Base-by-base conservation (phyloP, 2,329 filamentous ascomycete genomes). In the Aspergillus quadrilineatus region DNA sequence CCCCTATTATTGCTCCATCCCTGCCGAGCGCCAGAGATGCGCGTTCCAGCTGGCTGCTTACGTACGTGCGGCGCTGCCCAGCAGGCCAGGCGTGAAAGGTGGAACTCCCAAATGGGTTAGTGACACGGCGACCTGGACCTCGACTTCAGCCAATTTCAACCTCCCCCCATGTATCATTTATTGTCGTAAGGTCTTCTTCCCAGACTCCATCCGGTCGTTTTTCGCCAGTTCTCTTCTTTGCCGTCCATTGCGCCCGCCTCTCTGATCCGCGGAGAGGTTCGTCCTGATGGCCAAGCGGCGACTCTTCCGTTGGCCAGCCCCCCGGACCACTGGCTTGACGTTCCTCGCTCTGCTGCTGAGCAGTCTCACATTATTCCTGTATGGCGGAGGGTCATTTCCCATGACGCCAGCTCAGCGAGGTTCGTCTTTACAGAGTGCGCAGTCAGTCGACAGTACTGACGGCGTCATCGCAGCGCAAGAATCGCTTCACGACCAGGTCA, bases 231-330 rank as follows among this genome's bases (percentile, higher is more conserved):
- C 42, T 36, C 45, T 49, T 14, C 22, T 37, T 36, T 8, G 15
- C 34, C 39, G 29, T 39, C 50, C 34, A 44, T 52, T 41, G 28
- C 48, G 28, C 22, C 42, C 17, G 48, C 43, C 36, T 43, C 47
- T 44, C 26, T 44, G n/a, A 17, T 15, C 29, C 26, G 39, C 32
- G 42, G 47, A 56, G 43, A 51, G 53, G 26, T 55, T 41, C 49
- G 34, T 50, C 52, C 46, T 50, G 39, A 63, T 63, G 61, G 42
- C 61, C 9, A 63, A 58, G 50, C 53, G 56, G 53, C 58, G 58
- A 47, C 55, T 62, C 14, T 60, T 63, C 42, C 56, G 61, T 32
- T 63, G 63, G 63, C 63, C 61, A 43, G 59, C 57, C 42, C 61
- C 59, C 55, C 56, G 60, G 43, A 57, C 53, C 10, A 50, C 56